These are phyloP conservation scores for Acacia pycnantha DNA, from an alignment of 331 rosid genomes.

Conservation along the genomic window DNA sequence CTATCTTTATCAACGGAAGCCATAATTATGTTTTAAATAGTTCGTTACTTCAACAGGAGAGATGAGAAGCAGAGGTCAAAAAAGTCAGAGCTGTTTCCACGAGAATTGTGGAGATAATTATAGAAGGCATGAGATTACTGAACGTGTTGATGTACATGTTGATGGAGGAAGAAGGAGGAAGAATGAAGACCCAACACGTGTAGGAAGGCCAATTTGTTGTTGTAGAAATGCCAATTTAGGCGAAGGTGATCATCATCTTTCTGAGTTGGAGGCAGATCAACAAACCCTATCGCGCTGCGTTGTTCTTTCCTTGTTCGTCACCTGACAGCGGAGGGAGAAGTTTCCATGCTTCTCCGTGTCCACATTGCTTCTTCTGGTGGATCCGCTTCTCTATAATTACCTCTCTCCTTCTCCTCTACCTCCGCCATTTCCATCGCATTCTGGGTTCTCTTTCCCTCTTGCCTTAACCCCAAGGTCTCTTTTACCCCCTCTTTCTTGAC, in stretches of 20 bases:
- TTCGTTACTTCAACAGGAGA: neutral
- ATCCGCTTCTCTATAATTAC: neutral
- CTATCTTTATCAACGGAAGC: neutral
- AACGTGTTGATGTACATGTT: neutral
- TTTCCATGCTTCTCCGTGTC: neutral
- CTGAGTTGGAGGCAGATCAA: neutral
- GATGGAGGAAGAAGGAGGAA: neutral
- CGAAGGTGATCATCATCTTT: neutral
- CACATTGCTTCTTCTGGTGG: neutral
- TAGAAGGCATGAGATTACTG: neutral
- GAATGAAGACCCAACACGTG: neutral
- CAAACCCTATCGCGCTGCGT: neutral
- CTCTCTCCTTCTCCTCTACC: neutral
- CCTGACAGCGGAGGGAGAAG: neutral
- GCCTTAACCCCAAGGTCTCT: neutral
- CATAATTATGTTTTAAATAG: neutral
- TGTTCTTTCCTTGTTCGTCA: constrained; percentile 18
- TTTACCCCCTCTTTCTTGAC: neutral
- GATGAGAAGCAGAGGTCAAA: neutral
- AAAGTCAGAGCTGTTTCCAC: neutral
- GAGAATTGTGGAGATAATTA: neutral
- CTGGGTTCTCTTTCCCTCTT: neutral
- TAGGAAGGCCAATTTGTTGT: neutral
- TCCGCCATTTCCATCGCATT: neutral
- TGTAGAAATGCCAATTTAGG: neutral